Evolutionary conservation across 371 early-diverging fungal species (phyloP), one percentile per base, ranked within the genome.

Genomic region (Actinomortierella ambigua): DNA sequence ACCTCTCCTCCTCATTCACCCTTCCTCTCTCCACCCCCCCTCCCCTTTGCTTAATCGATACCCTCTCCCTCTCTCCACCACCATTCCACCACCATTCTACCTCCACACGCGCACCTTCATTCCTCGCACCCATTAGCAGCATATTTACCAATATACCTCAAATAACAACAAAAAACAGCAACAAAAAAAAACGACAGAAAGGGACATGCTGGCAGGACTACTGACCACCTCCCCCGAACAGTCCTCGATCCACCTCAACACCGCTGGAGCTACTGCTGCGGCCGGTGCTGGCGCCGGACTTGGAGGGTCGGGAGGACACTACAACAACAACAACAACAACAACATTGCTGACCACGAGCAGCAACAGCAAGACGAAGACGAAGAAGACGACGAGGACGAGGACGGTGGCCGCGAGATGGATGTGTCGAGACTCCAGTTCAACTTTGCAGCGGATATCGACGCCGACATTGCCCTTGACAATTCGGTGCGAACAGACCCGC

Each of bases 401-500:
- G 75, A 67, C 27, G 67, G 67, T 29, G 75, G 65, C 7, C 8
- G 22, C 22, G 24, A 48, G 22, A 48, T 48, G 48, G 73, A 73
- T 47, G 63, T 56, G 27, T 73, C 73, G 20, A 55, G 63, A 44
- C 57, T 73, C 3, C 59, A 64, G 14, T 49, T 75, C 23, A 60
- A 55, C 39, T 55, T 75, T 51, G 68, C 63, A 34, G 34, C 34
- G 27, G 75, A 63, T 51, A 67, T 75, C 40, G 68, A 75, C 17
- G 75, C 75, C 22, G 75, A 75, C 50, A 75, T 75, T 46, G 41
- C 63, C 64, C 53, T 67, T 2, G 75, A 75, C 50, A 61, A 75
- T 24, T 75, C 75, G 29, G 44, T 63, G 18, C 15, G 61, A 44
- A 59, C 56, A 34, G 58, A 65, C 43, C 59, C 71, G 7, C 60